Conservation (phyloP, 441 rosid species). For the Pelargonium australe region DNA sequence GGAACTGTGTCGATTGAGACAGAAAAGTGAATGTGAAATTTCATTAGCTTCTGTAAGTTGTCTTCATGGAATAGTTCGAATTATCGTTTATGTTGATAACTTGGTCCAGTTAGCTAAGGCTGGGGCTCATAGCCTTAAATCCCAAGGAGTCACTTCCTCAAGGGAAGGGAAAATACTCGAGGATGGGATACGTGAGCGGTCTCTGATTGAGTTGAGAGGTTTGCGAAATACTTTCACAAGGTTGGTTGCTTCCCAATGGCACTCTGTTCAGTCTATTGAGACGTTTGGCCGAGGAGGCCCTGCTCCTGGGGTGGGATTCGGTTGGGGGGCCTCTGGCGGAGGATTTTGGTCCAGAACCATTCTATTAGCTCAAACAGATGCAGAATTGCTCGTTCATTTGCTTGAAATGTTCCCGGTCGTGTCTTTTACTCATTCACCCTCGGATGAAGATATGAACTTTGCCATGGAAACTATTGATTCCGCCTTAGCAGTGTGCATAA, state of each 20-base stretch:
- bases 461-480: slow-evolving; percentile 41
- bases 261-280: slow-evolving; percentile 56
- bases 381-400: slow-evolving; percentile 44
- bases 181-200: slow-evolving; percentile 51
- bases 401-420: slow-evolving; percentile 38
- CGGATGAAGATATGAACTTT: slow-evolving; percentile 31
- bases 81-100: slow-evolving; percentile 40
- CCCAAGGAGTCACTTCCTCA: slow-evolving; percentile 32
- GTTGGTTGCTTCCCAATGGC: slow-evolving; percentile 49
- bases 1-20: slow-evolving; percentile 53
- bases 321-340: slow-evolving; percentile 91
- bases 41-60: slow-evolving; percentile 68
- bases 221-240: slow-evolving; percentile 41
- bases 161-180: slow-evolving; percentile 55
- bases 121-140: slow-evolving; percentile 21
- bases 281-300: slow-evolving; percentile 79
- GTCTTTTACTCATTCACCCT: slow-evolving; percentile 20
- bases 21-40: slow-evolving; percentile 36
- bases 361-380: slow-evolving; percentile 68
- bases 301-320: slow-evolving; percentile 78
- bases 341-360: slow-evolving; percentile 72
- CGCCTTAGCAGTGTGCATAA: slow-evolving; percentile 52
- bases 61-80: slow-evolving; percentile 51
- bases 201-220: slow-evolving; percentile 42
- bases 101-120: slow-evolving; percentile 53